A percentile compares a stretch with the other conserved stretches of the same genome.
Conservation (phyloP, 1,284 basidiomycete genomes). For the Malassezia restricta region DNA sequence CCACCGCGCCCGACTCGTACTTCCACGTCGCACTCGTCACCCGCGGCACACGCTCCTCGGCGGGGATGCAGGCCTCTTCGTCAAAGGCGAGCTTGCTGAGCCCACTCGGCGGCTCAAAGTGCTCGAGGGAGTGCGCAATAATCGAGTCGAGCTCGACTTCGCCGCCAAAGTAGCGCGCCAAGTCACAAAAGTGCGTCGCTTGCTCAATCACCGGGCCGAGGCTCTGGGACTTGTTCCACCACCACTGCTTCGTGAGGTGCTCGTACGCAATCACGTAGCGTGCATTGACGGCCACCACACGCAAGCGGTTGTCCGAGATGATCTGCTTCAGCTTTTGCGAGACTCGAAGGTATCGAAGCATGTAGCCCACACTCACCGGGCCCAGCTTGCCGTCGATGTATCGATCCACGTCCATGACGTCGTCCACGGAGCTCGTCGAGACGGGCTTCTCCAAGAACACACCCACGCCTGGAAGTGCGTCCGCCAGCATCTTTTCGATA, state of each 20-base stretch:
- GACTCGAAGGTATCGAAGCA: slow-evolving; percentile 51
- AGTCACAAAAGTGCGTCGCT: slow-evolving; percentile 64
- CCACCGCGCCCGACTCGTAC: slow-evolving; percentile 40
- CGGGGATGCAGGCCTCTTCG: slow-evolving; percentile 58
- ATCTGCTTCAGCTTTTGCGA: slow-evolving; percentile 93
- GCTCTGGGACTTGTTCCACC: slow-evolving; percentile 94
- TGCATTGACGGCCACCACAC: slow-evolving; percentile 92
- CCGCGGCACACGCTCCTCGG: slow-evolving; percentile 37
- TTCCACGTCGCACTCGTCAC: slow-evolving; percentile 44
- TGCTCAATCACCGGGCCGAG: slow-evolving; percentile 88
- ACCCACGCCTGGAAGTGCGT: slow-evolving; percentile 58
- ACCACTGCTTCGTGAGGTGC: slow-evolving; percentile 61
- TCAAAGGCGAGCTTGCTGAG: slow-evolving; percentile 69
- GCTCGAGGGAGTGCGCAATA: slow-evolving; percentile 47
- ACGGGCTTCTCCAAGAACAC: slow-evolving; percentile 92
- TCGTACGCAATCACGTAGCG: slow-evolving; percentile 85
- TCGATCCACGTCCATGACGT: slow-evolving; percentile 46
- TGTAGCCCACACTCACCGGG: slow-evolving; percentile 71
- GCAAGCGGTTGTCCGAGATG: slow-evolving; percentile 82
- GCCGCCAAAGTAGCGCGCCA: slow-evolving; percentile 93
- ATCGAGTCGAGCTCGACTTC: slow-evolving; percentile 81
- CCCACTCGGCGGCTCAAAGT: slow-evolving; percentile 56
- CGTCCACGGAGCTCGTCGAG: slow-evolving; percentile 62
- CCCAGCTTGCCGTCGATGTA: slow-evolving; percentile 16
- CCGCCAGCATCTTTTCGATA: slow-evolving; percentile 77